Evolutionary conservation across 169 alveolate species (phyloP), one percentile per base, ranked within the genome.

Genomic region (Plasmodium inui): DNA sequence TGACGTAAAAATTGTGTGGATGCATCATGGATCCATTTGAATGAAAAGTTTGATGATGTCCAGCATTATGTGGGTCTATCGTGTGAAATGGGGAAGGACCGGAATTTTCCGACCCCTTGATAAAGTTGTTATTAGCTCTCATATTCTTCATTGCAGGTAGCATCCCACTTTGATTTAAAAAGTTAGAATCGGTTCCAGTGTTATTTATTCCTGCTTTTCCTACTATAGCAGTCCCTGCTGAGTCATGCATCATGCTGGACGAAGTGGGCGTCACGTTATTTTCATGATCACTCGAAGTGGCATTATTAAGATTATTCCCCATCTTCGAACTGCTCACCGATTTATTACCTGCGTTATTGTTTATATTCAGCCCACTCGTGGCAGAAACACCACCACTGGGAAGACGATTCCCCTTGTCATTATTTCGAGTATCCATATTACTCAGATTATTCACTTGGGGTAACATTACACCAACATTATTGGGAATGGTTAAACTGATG

Each of bases 11-110:
- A 91, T 71, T 71, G 46, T 30, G 91, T 9, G 73, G 92, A 90
- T 90, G 95, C 28, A 91, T 80, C 82, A 91, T 57, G n/a, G 95
- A n/a, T 50, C 80, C 50, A 74, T 86, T 86, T 19, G 86, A 57
- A 17, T 86, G 93, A 86, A 86, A 86, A 86, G 34, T 22, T 53
- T 39, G 93, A 19, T 74, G 93, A 57, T 32, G 90, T 50, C 46
- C 76, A 26, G 14, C 30, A 10, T 81, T n/a, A 80, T 80, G 86
- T 14, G 71, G 26, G 44, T 80, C 86, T 26, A 50, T 3, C 22
- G 67, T 55, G 80, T 86, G 86, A 86, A 74, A 76, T 70, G 82
- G 83, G 19, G 82, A 39, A 39, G 82, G 78, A 22, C 39, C 78
- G 3, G 93, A 50, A 86, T 76, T 86, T 74, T 86, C 93, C 7